Base-by-base conservation (phyloP, 805 yeast genomes). In the Yamadazyma tumulicola region DNA sequence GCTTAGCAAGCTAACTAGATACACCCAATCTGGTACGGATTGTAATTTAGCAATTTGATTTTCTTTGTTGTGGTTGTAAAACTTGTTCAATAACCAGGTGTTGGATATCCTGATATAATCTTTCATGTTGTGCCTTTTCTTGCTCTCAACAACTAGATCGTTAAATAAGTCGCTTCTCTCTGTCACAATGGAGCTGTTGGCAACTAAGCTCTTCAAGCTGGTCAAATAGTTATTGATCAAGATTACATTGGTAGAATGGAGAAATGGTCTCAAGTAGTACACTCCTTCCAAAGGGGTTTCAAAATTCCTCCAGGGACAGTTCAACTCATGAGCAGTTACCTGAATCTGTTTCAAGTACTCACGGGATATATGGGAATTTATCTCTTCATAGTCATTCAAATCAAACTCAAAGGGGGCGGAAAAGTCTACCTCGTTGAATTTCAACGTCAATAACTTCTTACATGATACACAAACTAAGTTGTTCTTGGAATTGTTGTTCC, bases 251-350 rank as follows among this genome's bases (percentile, higher is more conserved):
- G 69, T 59, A 11, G 46, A 35, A 11, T 49, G 44, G 4, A 65
- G 25, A 29, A 56, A 55, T 0, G 68, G 68, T 5, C 61, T 48
- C 16, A 54, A 42, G 43, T 67, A 65, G 36, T 67, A 67, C 0
- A 53, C 43, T 8, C 60, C 63, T 10, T 49, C 47, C 7, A 56
- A 30, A 0, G 70, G 67, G 19, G 61, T 52, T 35, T 55, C 62
- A 23, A 61, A 54, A 25, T 46, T 50, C 17, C 55, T 47, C 73
- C 73, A 67, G 2, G 64, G 54, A 27, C 73, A 67, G 26, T 49
- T 45, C 1, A 31, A 19, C 7, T 47, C 42, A 32, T 67, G 73
- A 5, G 57, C 69, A 9, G 36, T 19, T 3, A 26, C 31, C 22
- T 32, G 35, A 8, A 67, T 43, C 36, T 54, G 61, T 14, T 41